Evolutionary conservation across 805 yeast genomes (phyloP).

Genomic region (Wickerhamomyces sydowiorum): DNA sequence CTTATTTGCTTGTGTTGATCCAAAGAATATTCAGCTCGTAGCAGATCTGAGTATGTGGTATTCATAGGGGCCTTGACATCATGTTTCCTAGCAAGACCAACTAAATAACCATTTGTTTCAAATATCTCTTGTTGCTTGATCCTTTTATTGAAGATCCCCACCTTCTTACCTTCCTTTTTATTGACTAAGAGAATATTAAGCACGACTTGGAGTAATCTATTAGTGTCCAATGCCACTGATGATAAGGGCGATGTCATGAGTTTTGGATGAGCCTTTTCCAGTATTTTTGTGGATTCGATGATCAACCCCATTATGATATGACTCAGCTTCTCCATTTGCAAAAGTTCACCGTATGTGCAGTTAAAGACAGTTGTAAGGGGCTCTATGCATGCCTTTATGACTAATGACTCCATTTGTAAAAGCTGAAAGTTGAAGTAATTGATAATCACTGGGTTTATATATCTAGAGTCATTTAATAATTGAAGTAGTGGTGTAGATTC

Average conservation of each 20-base stretch:
- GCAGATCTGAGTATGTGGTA: slow-evolving; percentile 10
- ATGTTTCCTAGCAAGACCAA: slow-evolving; percentile 8
- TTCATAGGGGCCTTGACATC: slow-evolving; percentile 9
- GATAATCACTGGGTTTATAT: slow-evolving; percentile 25
- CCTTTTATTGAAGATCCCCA: slow-evolving; percentile 8
- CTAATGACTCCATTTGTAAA: slow-evolving; percentile 60
- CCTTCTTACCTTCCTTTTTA: slow-evolving; percentile 5
- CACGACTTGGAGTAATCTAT: slow-evolving; percentile 30
- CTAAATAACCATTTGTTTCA: slow-evolving; percentile 18
- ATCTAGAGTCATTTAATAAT: slow-evolving; percentile 21
- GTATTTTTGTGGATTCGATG: slow-evolving; percentile 41
- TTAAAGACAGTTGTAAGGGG: slow-evolving; percentile 62
- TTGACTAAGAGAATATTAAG: slow-evolving; percentile 21
- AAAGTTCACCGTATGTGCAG: slow-evolving; percentile 59
- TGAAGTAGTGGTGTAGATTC: slow-evolving; percentile 15
- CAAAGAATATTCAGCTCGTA: slow-evolving; percentile 14
- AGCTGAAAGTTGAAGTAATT: slow-evolving; percentile 31
- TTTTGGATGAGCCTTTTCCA: slow-evolving; percentile 22
- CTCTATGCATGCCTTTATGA: slow-evolving; percentile 65
- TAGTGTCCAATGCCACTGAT: slow-evolving; percentile 20
- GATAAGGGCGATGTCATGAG: slow-evolving; percentile 15
- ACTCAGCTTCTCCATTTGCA: slow-evolving; percentile 30
- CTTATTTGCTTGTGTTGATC: not conserved
- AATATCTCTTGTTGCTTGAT: slow-evolving; percentile 9
- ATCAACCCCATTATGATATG: slow-evolving; percentile 36